Evolutionary conservation across 305 asterid species (phyloP), one percentile per base, ranked within the genome.

Genomic region (Caryopteris hybrid): DNA sequence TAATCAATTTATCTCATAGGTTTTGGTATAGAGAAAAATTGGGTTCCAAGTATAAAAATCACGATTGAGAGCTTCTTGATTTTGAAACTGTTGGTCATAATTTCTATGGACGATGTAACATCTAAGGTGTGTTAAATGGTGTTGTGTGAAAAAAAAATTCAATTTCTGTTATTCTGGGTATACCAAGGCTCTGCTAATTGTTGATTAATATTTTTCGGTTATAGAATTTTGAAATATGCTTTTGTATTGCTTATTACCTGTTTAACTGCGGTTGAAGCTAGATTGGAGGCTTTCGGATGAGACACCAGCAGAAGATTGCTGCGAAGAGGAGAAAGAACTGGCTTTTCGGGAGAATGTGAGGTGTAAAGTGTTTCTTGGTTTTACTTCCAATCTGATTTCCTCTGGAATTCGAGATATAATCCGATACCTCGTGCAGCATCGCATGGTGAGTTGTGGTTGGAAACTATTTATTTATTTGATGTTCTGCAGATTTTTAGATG

Each of bases 271-370:
- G 73, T 76, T 83, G 81, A 86, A 94, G 99, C 85, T 89, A 78
- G 88, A 87, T 72, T 94, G 99, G 99, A 91, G 92, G 88, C 99
- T 94, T 20, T 85, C 92, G 8, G 84, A 89, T 68, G 99, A 94
- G 83, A 48, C 70, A 66, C 74, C 70, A 14, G 56, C 73, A 0
- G 98, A 91, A 55, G 92, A 86, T 78, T 83, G 95, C 81, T 66
- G 80, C 16, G 85, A 86, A 55, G 95, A 85, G 79, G 98, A 89
- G 79, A 82, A 76, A 61, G 83, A 80, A 27, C 76, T 71, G 12
- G 74, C 74, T 27, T 89, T 79, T 74, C 81, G 99, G 64, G 81
- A 80, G 47, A 86, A 95, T 6, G 92, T 86, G 61, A 86, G 65
- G 76, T 89, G 98, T 75, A 94, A 94, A 81, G 78, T 94, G 55